Percentiles rank a stretch among this genome's conserved stretches.
Conservation (phyloP, 495 filamentous ascomycete genomes). For the Glarea lozoyensis region DNA sequence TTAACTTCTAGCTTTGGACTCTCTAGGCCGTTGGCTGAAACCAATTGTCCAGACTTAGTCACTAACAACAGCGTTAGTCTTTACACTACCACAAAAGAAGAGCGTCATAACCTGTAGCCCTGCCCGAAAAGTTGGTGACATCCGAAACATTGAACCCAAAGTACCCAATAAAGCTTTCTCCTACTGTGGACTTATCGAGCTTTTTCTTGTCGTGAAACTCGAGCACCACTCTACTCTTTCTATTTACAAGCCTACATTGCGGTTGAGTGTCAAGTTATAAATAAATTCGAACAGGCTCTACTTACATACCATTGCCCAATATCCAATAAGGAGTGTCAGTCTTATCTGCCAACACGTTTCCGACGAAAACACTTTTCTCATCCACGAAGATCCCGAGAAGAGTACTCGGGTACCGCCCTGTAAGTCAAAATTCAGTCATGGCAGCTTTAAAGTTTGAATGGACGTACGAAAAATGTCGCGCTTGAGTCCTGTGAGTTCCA, state of each 20-base stretch:
- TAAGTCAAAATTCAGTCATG: too few relatives aligned
- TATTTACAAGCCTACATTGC: not conserved
- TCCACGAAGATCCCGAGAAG: too few relatives aligned
- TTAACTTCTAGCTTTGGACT: not conserved
- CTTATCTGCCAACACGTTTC: too few relatives aligned
- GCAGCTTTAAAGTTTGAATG: too few relatives aligned
- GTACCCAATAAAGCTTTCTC: not conserved
- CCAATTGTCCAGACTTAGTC: not conserved
- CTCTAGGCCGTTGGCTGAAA: not conserved
- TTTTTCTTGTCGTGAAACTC: not conserved
- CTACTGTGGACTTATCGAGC: not conserved
- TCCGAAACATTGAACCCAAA: not conserved
- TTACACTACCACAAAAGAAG: not conserved
- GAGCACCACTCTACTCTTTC: not conserved
- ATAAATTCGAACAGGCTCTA: not conserved
- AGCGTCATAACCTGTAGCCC: not conserved
- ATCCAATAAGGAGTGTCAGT: too few relatives aligned
- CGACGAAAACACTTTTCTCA: too few relatives aligned
- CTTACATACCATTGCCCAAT: not conserved
- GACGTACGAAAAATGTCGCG: too few relatives aligned
- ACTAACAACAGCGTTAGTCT: not conserved
- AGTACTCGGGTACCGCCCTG: too few relatives aligned
- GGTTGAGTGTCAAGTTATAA: not conserved
- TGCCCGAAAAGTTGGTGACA: not conserved
- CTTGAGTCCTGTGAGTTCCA: too few relatives aligned